phyloP scores from a whole-genome alignment of 2,329 filamentous ascomycete genomes.

The Penicillium expansum region DNA sequence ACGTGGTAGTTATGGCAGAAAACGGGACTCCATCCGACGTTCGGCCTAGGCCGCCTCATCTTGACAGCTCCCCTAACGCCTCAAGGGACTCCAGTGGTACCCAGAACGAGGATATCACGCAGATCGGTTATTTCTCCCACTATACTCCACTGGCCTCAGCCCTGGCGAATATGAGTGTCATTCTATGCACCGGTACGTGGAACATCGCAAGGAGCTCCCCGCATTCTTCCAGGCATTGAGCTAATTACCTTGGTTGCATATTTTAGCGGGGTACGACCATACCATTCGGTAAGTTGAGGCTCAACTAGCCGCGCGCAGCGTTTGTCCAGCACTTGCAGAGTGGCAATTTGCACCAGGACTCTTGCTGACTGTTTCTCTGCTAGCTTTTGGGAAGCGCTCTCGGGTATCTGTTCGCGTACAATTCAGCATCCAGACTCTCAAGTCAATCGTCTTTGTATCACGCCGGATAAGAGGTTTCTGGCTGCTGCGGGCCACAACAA shows the following conservation, averaged over 20 bases:
- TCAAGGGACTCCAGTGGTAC: neutral
- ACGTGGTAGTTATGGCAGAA: constrained; percentile 3
- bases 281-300: constrained; percentile 62
- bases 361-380: constrained; percentile 9
- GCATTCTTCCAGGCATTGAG: constrained; percentile 18
- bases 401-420: constrained; percentile 94
- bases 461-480: constrained; percentile 93
- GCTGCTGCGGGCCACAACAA: constrained; percentile 78
- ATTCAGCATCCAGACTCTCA: constrained; percentile 98
- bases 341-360: neutral
- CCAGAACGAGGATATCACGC: neutral
- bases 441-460: constrained; percentile 97
- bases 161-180: constrained; percentile 57
- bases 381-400: constrained; percentile 97
- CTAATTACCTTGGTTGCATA: constrained; percentile 14
- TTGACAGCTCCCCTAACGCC: neutral
- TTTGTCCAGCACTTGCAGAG: neutral
- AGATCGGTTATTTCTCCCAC: constrained; percentile 28
- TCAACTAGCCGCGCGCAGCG: neutral
- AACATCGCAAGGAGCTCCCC: constrained; percentile 8
- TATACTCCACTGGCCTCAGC: constrained; percentile 1
- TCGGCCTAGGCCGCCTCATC: neutral
- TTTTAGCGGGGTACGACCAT: constrained; percentile 68
- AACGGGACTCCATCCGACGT: constrained; percentile 1
- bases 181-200: constrained; percentile 62